Conservation (phyloP, 2,329 filamentous ascomycete species). For the Fusarium sp. region DNA sequence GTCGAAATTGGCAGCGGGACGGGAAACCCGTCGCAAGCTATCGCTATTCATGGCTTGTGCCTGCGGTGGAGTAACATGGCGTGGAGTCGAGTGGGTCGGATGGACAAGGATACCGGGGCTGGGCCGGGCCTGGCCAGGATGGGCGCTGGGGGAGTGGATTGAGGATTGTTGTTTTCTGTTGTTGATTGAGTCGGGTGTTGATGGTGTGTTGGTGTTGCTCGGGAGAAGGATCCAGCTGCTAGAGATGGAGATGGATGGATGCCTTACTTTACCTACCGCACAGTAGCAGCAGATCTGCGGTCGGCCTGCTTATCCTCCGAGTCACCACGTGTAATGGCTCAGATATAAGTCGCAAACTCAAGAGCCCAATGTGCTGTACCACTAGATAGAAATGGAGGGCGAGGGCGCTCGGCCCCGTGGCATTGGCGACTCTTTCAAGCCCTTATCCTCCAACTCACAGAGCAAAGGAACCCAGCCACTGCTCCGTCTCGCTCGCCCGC, state of each 20-base stretch:
- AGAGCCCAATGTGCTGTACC: background rate
- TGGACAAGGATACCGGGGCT: slow-evolving; percentile 35
- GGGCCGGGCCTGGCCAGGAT: slow-evolving; percentile 19
- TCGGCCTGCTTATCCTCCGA: background rate
- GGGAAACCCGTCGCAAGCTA: slow-evolving; percentile 42
- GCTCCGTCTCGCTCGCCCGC: slow-evolving; percentile 5
- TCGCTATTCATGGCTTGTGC: slow-evolving; percentile 44
- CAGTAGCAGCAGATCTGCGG: background rate
- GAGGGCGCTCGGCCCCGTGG: background rate
- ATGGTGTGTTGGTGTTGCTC: slow-evolving; percentile 20
- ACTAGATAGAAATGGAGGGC: background rate
- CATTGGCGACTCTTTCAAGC: slow-evolving; percentile 2
- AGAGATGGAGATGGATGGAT: background rate
- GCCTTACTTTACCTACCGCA: background rate
- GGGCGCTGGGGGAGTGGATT: slow-evolving; percentile 8
- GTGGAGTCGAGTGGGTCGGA: slow-evolving; percentile 39
- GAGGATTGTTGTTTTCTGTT: slow-evolving; percentile 14
- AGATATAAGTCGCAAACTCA: background rate
- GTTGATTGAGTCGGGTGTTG: slow-evolving; percentile 3
- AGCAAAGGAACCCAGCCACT: slow-evolving; percentile 1
- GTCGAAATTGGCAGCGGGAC: slow-evolving; percentile 42
- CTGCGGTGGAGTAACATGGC: slow-evolving; percentile 44
- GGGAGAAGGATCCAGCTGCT: background rate
- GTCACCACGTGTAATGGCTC: slow-evolving; percentile 18
- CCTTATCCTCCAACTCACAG: slow-evolving; percentile 27